Percentiles rank a stretch among this genome's conserved stretches.
These are phyloP conservation scores for Chlorencoelia australis DNA, from an alignment of 2,329 filamentous ascomycete species.

Conservation along the genomic window DNA sequence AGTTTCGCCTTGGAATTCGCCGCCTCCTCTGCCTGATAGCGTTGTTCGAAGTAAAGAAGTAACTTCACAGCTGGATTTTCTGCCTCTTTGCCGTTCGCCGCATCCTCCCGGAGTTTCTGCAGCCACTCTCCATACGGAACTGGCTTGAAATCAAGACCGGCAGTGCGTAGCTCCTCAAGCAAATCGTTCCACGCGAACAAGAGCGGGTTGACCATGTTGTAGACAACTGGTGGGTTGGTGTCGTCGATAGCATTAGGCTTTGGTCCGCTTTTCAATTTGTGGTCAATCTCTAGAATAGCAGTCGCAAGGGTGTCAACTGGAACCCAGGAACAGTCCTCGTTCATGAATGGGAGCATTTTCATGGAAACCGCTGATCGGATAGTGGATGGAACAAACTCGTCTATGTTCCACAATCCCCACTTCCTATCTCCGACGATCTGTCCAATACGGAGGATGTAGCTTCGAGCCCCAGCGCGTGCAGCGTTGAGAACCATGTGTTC, in stretches of 20 bases:
- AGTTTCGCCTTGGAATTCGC: not conserved
- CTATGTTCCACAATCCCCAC: constrained; percentile 35
- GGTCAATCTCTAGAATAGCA: constrained; percentile 31
- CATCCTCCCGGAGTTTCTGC: constrained; percentile 32
- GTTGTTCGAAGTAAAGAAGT: constrained; percentile 7
- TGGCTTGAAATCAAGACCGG: constrained; percentile 35
- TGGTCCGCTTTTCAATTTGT: constrained; percentile 9
- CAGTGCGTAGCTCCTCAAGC: constrained; percentile 36
- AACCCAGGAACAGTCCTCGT: constrained; percentile 34
- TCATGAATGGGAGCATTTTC: constrained; percentile 34
- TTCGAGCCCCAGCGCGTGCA: constrained; percentile 24
- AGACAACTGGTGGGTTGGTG: constrained; percentile 29
- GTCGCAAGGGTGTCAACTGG: constrained; percentile 36
- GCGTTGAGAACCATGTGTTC: constrained; percentile 35
- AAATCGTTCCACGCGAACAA: constrained; percentile 39
- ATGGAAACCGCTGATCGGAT: constrained; percentile 36
- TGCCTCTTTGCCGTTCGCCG: constrained; percentile 32
- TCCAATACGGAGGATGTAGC: constrained; percentile 36
- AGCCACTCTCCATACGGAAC: constrained; percentile 37
- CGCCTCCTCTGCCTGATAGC: constrained; percentile 1
- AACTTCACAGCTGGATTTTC: constrained; percentile 20
- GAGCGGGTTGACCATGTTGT: constrained; percentile 41
- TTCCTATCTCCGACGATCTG: constrained; percentile 41
- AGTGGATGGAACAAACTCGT: constrained; percentile 42
- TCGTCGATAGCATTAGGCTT: constrained; percentile 7